phyloP scores from a whole-genome alignment of 192 early-diverging fungal species.

The Bifiguratus adelaidae region DNA sequence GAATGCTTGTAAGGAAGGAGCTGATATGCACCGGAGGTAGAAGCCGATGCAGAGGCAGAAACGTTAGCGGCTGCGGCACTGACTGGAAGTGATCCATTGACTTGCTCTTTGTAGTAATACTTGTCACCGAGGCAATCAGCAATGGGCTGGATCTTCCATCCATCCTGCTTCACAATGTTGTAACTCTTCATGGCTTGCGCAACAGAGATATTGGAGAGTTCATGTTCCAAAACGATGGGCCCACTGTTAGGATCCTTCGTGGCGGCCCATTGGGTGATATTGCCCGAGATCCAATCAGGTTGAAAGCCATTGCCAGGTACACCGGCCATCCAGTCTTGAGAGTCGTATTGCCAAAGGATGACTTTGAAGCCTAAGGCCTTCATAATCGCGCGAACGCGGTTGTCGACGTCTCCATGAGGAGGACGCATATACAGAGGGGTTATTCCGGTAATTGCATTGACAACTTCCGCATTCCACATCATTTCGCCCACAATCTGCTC shows the following conservation, averaged over 20 bases:
- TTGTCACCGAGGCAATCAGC: slow-evolving; percentile 10
- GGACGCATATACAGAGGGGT: slow-evolving; percentile 48
- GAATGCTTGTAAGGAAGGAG: too few species aligned
- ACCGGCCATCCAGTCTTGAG: slow-evolving; percentile 34
- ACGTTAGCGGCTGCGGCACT: background rate
- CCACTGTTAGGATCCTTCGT: slow-evolving; percentile 28
- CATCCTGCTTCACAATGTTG: background rate
- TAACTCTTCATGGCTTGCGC: slow-evolving; percentile 20
- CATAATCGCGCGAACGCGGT: slow-evolving; percentile 36
- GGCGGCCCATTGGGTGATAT: slow-evolving; percentile 28
- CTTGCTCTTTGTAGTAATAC: slow-evolving; percentile 13
- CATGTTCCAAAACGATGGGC: slow-evolving; percentile 36
- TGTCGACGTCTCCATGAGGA: slow-evolving; percentile 42
- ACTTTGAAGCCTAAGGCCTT: slow-evolving; percentile 26
- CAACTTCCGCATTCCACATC: slow-evolving; percentile 29
- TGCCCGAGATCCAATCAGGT: slow-evolving; percentile 17
- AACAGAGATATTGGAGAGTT: slow-evolving; percentile 32
- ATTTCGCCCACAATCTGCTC: slow-evolving; percentile 29
- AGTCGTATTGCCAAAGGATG: slow-evolving; percentile 40
- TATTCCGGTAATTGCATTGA: slow-evolving; percentile 29
- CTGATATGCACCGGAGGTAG: slow-evolving; percentile 2
- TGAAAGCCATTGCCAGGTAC: slow-evolving; percentile 9
- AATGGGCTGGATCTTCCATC: slow-evolving; percentile 12
- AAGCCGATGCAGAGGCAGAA: background rate
- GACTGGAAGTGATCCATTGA: background rate